A percentile compares a stretch with the other conserved stretches of the same genome.
Evolutionary conservation across 2,329 filamentous ascomycete species (phyloP).

Genomic region (Apiospora hydei): DNA sequence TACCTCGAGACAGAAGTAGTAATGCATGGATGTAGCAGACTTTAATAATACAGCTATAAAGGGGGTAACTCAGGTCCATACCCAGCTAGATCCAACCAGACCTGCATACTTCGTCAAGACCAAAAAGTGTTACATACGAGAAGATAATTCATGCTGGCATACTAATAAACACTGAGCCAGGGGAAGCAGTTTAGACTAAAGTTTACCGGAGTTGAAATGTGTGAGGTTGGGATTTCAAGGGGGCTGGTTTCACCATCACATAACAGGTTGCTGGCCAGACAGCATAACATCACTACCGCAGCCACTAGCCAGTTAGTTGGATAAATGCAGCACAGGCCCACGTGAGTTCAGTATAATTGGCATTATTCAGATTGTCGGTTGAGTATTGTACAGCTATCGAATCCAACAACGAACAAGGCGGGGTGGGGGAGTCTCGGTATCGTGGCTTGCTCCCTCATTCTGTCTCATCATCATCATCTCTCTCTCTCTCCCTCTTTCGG

Average conservation of each 20-base stretch:
- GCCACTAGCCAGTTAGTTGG: background rate
- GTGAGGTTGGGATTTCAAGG: too few species aligned
- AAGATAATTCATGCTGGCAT: background rate
- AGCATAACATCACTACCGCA: background rate
- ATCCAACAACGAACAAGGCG: conserved; percentile 6
- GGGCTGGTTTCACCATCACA: background rate
- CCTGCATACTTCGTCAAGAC: background rate
- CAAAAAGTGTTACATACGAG: background rate
- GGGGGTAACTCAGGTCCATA: background rate
- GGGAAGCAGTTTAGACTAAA: background rate
- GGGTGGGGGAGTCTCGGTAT: background rate
- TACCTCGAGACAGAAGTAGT: too few species aligned
- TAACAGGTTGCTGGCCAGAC: too few species aligned
- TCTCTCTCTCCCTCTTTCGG: background rate
- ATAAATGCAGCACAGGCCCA: background rate
- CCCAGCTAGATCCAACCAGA: background rate
- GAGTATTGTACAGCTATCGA: conserved; percentile 17
- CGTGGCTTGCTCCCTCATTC: background rate
- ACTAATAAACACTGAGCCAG: background rate
- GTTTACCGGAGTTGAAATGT: too few species aligned
- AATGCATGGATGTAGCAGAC: background rate
- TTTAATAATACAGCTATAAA: background rate
- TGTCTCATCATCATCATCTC: background rate
- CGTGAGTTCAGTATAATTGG: background rate
- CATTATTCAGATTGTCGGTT: conserved; percentile 16